Evolutionary conservation across 345 rosid species (phyloP).

Genomic region (Hirschfeldia incana): DNA sequence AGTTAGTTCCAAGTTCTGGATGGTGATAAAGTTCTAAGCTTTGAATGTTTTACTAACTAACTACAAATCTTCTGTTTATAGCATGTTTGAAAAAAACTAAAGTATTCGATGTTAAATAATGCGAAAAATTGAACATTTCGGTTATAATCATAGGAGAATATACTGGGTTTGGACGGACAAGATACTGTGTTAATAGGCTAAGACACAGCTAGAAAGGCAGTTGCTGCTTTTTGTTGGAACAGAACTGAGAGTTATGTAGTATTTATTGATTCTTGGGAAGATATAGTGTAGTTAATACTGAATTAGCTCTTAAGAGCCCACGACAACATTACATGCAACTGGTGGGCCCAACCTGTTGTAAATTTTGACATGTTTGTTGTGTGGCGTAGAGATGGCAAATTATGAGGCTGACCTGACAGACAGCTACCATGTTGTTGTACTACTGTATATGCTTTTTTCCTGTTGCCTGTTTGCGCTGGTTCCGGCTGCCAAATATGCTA

Average conservation of each 20-base stretch:
- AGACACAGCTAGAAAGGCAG: not conserved
- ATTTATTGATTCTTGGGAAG: conserved; percentile 28
- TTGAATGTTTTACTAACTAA: not conserved
- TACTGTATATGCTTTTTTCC: not conserved
- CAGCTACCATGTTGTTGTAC: conserved; percentile 24
- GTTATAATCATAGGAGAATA: not conserved
- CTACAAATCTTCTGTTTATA: not conserved
- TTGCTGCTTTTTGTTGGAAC: conserved; percentile 16
- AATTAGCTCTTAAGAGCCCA: conserved; percentile 31
- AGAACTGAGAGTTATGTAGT: conserved; percentile 9
- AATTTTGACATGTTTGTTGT: conserved; percentile 9
- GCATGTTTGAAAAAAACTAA: not conserved
- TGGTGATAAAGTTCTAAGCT: not conserved
- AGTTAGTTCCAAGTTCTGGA: not conserved
- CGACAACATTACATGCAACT: conserved; percentile 30
- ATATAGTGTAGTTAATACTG: conserved; percentile 19
- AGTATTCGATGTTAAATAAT: not conserved
- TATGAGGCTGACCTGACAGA: conserved; percentile 9
- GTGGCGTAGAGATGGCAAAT: conserved; percentile 21
- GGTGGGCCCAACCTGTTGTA: conserved; percentile 35
- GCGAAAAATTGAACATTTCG: not conserved
- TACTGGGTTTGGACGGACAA: not conserved
- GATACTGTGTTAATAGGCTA: not conserved
- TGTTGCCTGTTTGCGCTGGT: conserved; percentile 19
- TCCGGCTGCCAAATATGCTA: conserved; percentile 10